Evolutionary conservation across 2,329 filamentous ascomycete species (phyloP).

Genomic region (Albophoma yamanashiensis): DNA sequence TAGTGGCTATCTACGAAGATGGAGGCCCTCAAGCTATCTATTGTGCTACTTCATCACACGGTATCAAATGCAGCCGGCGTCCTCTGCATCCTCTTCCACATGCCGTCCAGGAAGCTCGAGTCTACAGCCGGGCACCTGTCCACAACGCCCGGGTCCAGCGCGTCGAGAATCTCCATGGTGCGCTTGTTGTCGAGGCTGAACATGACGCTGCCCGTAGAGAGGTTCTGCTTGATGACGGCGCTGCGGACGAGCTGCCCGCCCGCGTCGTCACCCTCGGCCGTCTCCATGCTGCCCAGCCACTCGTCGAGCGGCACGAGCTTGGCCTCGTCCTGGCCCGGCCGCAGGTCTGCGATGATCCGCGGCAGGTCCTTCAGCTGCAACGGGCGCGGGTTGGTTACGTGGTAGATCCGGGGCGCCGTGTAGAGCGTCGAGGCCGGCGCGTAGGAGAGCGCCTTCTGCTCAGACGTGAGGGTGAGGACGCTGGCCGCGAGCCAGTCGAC

Average conservation of each 20-base stretch:
- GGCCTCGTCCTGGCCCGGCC: background rate
- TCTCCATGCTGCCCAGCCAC: background rate
- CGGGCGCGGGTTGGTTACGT: background rate
- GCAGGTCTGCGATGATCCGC: background rate
- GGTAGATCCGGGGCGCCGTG: background rate
- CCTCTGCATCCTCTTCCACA: background rate
- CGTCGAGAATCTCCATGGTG: background rate
- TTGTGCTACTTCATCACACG: background rate
- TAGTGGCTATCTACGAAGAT: no score
- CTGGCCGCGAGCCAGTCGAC: background rate
- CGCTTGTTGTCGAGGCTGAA: background rate
- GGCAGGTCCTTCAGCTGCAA: background rate
- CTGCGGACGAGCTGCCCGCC: background rate
- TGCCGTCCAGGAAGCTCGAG: background rate
- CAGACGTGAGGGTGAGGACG: background rate
- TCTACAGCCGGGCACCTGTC: background rate
- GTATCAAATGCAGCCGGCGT: background rate
- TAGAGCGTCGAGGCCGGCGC: background rate
- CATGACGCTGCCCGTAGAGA: background rate
- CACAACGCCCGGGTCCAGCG: background rate
- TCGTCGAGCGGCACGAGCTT: background rate
- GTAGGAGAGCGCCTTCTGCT: background rate
- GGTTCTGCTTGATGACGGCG: background rate
- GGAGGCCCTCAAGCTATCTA: no score
- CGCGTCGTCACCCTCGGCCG: background rate